Conservation (phyloP, 2,329 filamentous ascomycete species). For the Epichloe sylvatica region DNA sequence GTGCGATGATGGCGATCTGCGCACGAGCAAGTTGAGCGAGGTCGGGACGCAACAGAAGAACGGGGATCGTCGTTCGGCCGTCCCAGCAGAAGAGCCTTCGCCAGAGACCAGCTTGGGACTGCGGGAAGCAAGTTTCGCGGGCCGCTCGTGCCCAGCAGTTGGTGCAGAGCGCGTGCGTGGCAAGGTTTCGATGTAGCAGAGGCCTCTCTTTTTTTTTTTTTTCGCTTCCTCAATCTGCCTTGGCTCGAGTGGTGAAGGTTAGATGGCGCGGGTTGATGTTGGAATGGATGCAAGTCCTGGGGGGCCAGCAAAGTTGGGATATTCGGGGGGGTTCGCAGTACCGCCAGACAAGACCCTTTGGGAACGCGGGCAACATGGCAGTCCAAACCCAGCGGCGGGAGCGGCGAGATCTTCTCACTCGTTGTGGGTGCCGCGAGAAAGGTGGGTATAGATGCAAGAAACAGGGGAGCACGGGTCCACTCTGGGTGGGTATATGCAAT, state of each 20-base stretch:
- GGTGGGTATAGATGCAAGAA: neutral
- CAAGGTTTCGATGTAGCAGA: neutral
- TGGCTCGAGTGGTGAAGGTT: neutral
- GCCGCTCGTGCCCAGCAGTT: constrained; percentile 1
- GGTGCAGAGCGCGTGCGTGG: neutral
- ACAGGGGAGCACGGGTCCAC: neutral
- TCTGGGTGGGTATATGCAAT: constrained; percentile 1
- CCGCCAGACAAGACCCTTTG: neutral
- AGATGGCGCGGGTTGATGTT: constrained; percentile 2
- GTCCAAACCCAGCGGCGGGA: constrained; percentile 8
- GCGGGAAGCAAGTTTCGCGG: neutral
- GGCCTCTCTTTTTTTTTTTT: neutral
- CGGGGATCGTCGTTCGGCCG: constrained; percentile 6
- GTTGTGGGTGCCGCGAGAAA: constrained; percentile 5
- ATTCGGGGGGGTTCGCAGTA: neutral
- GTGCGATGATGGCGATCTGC: neutral
- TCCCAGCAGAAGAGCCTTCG: neutral
- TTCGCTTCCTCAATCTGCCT: neutral
- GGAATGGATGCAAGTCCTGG: neutral
- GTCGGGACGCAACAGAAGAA: constrained; percentile 11
- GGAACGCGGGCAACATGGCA: neutral
- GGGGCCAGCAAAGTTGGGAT: neutral
- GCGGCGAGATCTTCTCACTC: constrained; percentile 8
- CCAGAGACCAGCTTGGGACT: neutral
- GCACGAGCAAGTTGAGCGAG: constrained; percentile 9